Evolutionary conservation across 129 eudicot genomes (phyloP), one percentile per base, ranked within the genome.

Genomic region (Lactuca saligna): DNA sequence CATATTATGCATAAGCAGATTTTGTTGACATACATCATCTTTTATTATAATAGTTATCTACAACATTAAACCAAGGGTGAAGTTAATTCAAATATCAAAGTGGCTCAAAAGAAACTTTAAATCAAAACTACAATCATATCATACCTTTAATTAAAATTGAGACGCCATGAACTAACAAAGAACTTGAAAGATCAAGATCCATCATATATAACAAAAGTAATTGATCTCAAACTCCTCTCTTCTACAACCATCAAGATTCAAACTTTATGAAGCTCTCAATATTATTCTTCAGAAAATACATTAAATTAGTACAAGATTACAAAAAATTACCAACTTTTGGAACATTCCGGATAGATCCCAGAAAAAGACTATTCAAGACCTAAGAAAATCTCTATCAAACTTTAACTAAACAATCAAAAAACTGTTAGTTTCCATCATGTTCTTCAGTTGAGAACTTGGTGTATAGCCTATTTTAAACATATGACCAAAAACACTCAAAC

Each of bases 401-500:
- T 67, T 20, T 6, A 17, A 44, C 13, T n/a, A 49, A 35, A 50
- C n/a, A 29, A 57, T 67, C 70, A 46, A 56, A 46, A 56, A 57
- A 78, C 51, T 66, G 50, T 69, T 63, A 65, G 68, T 60, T 53
- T 14, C 56, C 25, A 70, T 68, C 57, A 14, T 79, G 61, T 80
- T 56, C 65, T 37, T 63, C 48, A 46, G 35, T 68, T 69, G 6
- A 63, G 42, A 55, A 79, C 69, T 68, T 68, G 80, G 81, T 37
- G 41, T 57, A 75, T 74, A 85, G 5, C 95, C 91, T 17, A 79
- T 8, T 67, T 57, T 75, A 59, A 85, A 75, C 90, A 85, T 73
- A 42, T 74, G 75, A 42, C 71, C 76, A 54, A 79, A n/a, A 74
- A 82, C 78, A 71, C 76, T 74, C 46, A 80, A 63, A 55, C 83